Evolutionary conservation across 441 rosid species (phyloP), one percentile per base, ranked within the genome.

Genomic region (Croton setiger): DNA sequence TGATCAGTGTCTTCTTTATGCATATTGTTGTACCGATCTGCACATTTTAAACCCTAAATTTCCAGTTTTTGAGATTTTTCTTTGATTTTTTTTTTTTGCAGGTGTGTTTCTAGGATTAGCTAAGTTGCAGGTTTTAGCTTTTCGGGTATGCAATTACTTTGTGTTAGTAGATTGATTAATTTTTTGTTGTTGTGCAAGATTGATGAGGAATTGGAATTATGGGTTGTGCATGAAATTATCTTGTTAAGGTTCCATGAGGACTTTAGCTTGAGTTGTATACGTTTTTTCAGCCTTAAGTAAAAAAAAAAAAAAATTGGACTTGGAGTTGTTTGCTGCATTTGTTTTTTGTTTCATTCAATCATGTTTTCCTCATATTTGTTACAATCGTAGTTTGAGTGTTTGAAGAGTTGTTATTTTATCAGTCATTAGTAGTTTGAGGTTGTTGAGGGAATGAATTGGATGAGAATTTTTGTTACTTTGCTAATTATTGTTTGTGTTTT

Each of bases 401-500:
- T 41, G 41, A 10, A 27, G 51, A 61, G 20, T 41, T 9, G 14
- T 61, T 41, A 20, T 41, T 33, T 47, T 10, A 27, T 15, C 4
- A n/a, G 5, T 2, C 18, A 14, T 14, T 13, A 31, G 39, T n/a
- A 27, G 15, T 11, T 41, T 27, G 52, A 31, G 15, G 33, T 10
- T 70, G 43, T 17, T 27, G 47, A 52, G 35, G 53, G 59, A 10
- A 51, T 52, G 27, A 6, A 12, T 11, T 11, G 21, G 20, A 44
- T 55, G 54, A 60, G 55, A 41, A 17, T 4, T 14, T 35, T 10
- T 43, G 1, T 54, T 56, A 44, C 31, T 2, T 44, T 45, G 57
- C 43, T 57, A 43, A 63, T 63, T 35, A 27, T 47, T 49, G 12
- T 7, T 43, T 59, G 35, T 60, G 37, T 76, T 60, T 33, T 56